Evolutionary conservation across 2,329 filamentous ascomycete species (phyloP), one percentile per base, ranked within the genome.

Genomic region (Exophiala calicioides): DNA sequence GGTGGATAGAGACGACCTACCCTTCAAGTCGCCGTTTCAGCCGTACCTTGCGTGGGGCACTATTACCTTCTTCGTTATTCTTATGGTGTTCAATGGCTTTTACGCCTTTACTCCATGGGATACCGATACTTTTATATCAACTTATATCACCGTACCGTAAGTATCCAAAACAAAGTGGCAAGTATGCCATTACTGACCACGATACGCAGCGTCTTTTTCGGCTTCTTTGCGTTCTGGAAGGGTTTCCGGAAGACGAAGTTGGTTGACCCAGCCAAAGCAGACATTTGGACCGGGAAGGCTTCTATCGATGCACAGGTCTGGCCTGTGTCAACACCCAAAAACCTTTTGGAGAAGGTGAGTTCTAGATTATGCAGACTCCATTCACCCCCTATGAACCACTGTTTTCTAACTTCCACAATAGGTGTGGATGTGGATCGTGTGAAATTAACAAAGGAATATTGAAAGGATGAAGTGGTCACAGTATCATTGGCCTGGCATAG

Each of bases 21-120:
- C 66, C 12, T 68, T 75, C 66, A 68, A 63, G 54, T 68, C 70
- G 5, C 66, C 62, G 10, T 71, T 66, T 47, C 73, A 75, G 54
- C 74, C 74, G 4, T 76, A 82, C 58, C 75, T 79, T 0, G 84
- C 86, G 0, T 88, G 76, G 58, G 79, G 82, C 32, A 80, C 79
- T 0, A 65, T 87, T 3, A 12, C 51, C 0, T 58, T 64, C 68
- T 77, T 62, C 48, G 77, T 72, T 58, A 65, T 79, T 26, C 65
- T 83, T 16, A 82, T 86, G 39, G 62, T 88, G 3, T 73, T 88
- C 42, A 88, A 85, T 12, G 78, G 81, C 82, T 88, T 64, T 35
- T 57, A 59, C 3, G 58, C 61, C 0, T 67, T 69, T 32, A 57
- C 53, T 52, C 15, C 12, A n/a, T 76, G 69, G 65, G 58, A 57